Evolutionary conservation across 306 rosid genomes (phyloP).

Genomic region (Cucurbita maxima): DNA sequence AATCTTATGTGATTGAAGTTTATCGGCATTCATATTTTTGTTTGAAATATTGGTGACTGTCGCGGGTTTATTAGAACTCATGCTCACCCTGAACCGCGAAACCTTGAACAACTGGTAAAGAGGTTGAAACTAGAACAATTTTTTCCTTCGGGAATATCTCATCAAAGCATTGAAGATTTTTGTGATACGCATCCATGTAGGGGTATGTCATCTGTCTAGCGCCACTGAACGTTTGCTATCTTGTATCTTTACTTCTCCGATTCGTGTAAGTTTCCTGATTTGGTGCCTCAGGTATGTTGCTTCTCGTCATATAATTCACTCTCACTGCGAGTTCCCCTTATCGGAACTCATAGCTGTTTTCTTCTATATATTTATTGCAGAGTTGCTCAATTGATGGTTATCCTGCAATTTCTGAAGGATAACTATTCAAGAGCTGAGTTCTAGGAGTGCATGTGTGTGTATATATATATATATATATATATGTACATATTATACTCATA

Average conservation of each 20-base stretch:
- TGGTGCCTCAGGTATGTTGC: not conserved
- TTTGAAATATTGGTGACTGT: not conserved
- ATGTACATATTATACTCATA: not conserved
- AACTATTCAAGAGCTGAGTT: not conserved
- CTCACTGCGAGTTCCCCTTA: not conserved
- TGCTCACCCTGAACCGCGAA: not conserved
- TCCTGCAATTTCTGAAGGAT: not conserved
- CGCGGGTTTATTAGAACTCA: not conserved
- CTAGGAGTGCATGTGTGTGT: not conserved
- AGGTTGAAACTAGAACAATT: not conserved
- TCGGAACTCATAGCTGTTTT: not conserved
- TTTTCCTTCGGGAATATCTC: not conserved
- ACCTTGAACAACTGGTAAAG: not conserved
- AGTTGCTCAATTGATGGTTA: not conserved
- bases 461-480: too few relatives aligned
- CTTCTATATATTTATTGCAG: not conserved
- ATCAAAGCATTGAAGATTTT: not conserved
- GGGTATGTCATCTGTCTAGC: not conserved
- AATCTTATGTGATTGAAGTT: not conserved
- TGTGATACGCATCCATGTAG: not conserved
- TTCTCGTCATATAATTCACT: not conserved
- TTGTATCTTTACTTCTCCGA: not conserved
- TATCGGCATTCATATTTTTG: not conserved
- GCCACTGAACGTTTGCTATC: not conserved
- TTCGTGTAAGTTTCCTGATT: not conserved